These are phyloP conservation scores for Seiridium cupressi DNA, from an alignment of 2,329 filamentous ascomycete species.

Conservation along the genomic window DNA sequence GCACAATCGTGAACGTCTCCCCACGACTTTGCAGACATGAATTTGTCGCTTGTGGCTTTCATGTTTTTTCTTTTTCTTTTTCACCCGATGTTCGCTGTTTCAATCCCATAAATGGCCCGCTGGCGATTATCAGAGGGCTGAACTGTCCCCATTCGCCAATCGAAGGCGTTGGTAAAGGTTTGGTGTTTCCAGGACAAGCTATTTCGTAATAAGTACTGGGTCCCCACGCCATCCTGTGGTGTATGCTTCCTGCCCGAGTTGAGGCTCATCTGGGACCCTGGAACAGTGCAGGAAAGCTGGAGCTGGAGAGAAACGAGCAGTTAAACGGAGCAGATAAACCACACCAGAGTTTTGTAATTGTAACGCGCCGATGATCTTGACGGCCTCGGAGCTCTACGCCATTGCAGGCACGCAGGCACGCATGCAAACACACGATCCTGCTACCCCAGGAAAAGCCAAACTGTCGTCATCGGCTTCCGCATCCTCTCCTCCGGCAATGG, in stretches of 20 bases:
- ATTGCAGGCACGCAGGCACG: neutral
- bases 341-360: neutral
- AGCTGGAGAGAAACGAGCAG: neutral
- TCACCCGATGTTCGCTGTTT: slow-evolving; percentile 5
- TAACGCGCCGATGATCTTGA: too few species aligned
- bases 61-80: neutral
- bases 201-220: slow-evolving; percentile 30
- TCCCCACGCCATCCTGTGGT: slow-evolving; percentile 2
- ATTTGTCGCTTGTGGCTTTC: too few species aligned
- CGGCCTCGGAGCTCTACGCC: too few species aligned
- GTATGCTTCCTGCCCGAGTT: neutral
- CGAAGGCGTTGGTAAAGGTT: slow-evolving; percentile 26
- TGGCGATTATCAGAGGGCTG: slow-evolving; percentile 7
- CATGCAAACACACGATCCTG: neutral
- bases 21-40: too few species aligned
- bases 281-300: slow-evolving; percentile 1
- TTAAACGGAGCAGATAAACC: neutral
- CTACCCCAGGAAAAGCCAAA: slow-evolving; percentile 1
- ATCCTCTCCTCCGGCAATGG: neutral
- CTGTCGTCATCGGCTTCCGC: neutral
- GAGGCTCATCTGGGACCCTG: slow-evolving; percentile 7
- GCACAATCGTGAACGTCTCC: too few species aligned
- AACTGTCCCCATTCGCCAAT: slow-evolving; percentile 20
- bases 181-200: slow-evolving; percentile 25
- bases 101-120: slow-evolving; percentile 2